Evolutionary conservation across 805 yeast species (phyloP).

Genomic region (Kodamaea fukazawae): DNA sequence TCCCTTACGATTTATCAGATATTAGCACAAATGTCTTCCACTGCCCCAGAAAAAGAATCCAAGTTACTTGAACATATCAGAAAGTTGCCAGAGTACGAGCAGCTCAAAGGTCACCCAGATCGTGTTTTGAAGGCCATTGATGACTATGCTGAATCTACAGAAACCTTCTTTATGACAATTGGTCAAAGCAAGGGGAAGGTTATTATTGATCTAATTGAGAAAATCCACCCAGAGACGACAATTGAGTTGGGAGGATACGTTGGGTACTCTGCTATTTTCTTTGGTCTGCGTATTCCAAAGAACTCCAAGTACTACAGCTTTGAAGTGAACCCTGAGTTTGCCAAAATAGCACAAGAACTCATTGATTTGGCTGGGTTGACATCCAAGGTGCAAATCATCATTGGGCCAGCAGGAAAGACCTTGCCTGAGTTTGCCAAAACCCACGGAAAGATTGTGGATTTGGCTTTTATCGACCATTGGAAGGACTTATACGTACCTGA

Average conservation of each 20-base stretch:
- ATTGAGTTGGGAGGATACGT: conserved; percentile 34
- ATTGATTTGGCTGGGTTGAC: conserved; percentile 35
- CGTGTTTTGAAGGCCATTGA: conserved; percentile 31
- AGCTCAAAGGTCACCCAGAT: conserved; percentile 29
- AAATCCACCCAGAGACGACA: conserved; percentile 23
- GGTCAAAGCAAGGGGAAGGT: conserved; percentile 30
- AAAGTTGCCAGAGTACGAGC: conserved; percentile 22
- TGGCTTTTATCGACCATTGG: conserved; percentile 42
- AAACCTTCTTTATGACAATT: conserved; percentile 26
- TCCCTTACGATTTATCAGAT: background rate
- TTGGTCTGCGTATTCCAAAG: conserved; percentile 24
- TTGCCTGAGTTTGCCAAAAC: conserved; percentile 24
- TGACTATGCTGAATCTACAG: conserved; percentile 16
- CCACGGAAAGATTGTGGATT: conserved; percentile 25
- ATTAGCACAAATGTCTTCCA: background rate
- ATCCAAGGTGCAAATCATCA: conserved; percentile 27
- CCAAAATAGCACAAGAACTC: conserved; percentile 25
- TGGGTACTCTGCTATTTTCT: conserved; percentile 38
- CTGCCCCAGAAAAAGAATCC: conserved; percentile 22
- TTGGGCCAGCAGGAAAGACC: conserved; percentile 30
- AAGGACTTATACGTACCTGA: conserved; percentile 40
- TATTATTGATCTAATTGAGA: conserved; percentile 22
- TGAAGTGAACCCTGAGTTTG: conserved; percentile 30
- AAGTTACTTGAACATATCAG: conserved; percentile 23
- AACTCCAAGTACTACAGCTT: conserved; percentile 33